Base-by-base conservation (phyloP, 1,284 basidiomycete species). In the Moesziomyces antarcticus region DNA sequence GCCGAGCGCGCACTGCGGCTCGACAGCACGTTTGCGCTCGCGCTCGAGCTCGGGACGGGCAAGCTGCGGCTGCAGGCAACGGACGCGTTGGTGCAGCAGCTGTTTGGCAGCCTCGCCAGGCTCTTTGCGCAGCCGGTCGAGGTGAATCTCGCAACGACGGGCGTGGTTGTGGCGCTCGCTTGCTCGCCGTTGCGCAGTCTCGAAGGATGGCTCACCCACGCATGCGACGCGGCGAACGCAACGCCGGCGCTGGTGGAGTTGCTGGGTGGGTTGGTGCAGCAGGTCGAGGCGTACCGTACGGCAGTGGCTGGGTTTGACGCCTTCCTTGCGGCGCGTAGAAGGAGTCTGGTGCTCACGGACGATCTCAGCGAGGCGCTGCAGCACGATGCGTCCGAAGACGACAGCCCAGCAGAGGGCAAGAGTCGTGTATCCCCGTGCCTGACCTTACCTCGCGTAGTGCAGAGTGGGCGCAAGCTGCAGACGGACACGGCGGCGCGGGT, bases 271-370 rank as follows among this genome's bases (percentile, higher is more conserved):
- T 58, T 84, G 25, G 75, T 63, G 8, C 49, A 53, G 35, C 81
- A 94, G 78, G 87, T 94, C 3, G 91, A 92, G 77, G 56, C 66
- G 24, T 94, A 94, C 83, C 89, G 93, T 18, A 87, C 88, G 53
- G 84, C 88, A 18, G 89, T 95, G 20, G 88, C 90, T 16, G 87
- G 91, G 49, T 97, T 99, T 83, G 94, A 97, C 85, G 88, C 88
- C 75, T 92, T 90, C 77, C 88, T 99, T 3, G 84, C 89, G 1
- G 94, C 98, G 85, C 89, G 96, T 27, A 88, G 96, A 40, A 91
- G 92, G 80, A 94, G 95, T 3, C 86, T 99, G 20, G 86, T 97
- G 24, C 97, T 96, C 84, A 92, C 92, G 1, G 95, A 97, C 85
- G 95, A 96, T 81, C 85, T 97, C 33, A 92, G 91, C 20, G 96